These are phyloP conservation scores for Xylaria longipes DNA, from an alignment of 495 filamentous ascomycete genomes.

Conservation along the genomic window DNA sequence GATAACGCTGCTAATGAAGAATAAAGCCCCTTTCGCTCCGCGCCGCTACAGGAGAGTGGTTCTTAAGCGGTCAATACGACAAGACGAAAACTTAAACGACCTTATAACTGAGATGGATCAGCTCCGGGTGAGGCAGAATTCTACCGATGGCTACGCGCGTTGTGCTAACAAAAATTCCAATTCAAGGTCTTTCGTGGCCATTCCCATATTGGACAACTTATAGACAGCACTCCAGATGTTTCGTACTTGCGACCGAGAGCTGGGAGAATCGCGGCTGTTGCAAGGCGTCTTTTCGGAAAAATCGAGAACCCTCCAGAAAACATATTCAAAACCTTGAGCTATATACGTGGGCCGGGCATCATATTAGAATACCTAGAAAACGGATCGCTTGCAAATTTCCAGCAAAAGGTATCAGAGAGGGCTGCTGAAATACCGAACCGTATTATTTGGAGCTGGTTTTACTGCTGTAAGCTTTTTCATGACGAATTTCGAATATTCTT, in stretches of 20 bases:
- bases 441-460: background rate
- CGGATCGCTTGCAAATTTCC: background rate
- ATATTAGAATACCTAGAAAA: constrained; percentile 9
- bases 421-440: background rate
- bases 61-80: background rate
- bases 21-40: background rate
- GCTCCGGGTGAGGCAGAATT: background rate
- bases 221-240: background rate
- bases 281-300: background rate
- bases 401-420: background rate
- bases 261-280: background rate
- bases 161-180: background rate
- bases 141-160: too few species aligned
- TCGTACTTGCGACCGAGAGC: background rate
- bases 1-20: background rate
- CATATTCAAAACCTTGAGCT: constrained; percentile 8
- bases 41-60: background rate
- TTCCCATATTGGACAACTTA: background rate
- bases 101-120: background rate
- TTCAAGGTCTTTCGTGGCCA: background rate
- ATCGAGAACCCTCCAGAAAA: background rate
- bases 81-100: background rate
- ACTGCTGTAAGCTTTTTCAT: constrained; percentile 3
- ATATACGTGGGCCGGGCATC: background rate
- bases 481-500: background rate